Base-by-base conservation (phyloP, 768 basidiomycete species). In the Xanthoconium stramineum region DNA sequence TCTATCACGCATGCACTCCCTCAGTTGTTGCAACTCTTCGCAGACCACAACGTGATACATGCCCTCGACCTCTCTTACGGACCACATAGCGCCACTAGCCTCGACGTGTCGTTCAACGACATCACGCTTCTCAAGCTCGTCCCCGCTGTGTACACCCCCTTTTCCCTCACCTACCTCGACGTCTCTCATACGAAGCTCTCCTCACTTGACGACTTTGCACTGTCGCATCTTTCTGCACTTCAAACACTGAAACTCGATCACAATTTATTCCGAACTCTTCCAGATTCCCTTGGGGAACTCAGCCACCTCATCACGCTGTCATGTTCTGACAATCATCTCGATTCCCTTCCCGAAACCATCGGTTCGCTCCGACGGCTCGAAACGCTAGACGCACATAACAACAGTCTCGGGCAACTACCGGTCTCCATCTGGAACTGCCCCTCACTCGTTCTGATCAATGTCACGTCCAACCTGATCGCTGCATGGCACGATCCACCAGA, bases 291-390 rank as follows among this genome's bases (percentile, higher is more conserved):
- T 10, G 91, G 89, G 45, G 81, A 86, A 20, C 83, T 98, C 40
- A 74, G 71, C 28, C 80, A 81, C 56, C 83, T 99, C 35, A 78
- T 85, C 62, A 76, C 74, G 0, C 80, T 99, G 8, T 89, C 89
- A 12, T 92, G 91, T 66, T 90, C 91, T n/a, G 91, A 98, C 71
- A 98, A 98, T 73, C 81, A 86, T 61, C 80, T 99, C 19, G 83
- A 83, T 52, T 72, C 79, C 15, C 79, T 98, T 0, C 97, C 97
- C 0, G 69, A 76, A 12, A 83, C 82, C 40, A 85, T 98, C 47
- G 93, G 93, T 14, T 76, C 77, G 10, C 76, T 98, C 44, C 83
- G 84, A 72, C 84, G 83, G 42, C 80, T 98, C 11, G 82, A 86
- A 61, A 75, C 73, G 1, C 78, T 99, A 40, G 92, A 97, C 61